Percentiles rank a stretch among this genome's conserved stretches.
Evolutionary conservation across 805 yeast species (phyloP).

Genomic region (Candida awuae): DNA sequence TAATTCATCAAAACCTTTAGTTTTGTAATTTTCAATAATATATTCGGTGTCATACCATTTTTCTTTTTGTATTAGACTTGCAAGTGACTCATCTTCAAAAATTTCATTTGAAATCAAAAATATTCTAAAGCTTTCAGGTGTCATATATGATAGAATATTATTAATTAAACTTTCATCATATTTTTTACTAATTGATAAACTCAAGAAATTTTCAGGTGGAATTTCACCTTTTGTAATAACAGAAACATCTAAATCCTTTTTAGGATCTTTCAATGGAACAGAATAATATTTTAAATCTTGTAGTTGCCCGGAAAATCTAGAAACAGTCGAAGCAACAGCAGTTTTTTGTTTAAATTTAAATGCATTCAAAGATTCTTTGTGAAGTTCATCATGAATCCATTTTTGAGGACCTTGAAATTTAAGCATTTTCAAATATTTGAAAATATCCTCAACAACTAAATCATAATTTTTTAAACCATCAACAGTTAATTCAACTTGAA

Average conservation of each 20-base stretch:
- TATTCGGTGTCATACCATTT: conserved; percentile 91
- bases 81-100: conserved; percentile 33
- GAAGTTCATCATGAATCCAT: conserved; percentile 75
- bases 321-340: conserved; percentile 65
- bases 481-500: conserved; percentile 70
- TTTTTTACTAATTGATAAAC: conserved; percentile 44
- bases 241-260: conserved; percentile 3
- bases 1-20: conserved; percentile 28
- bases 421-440: conserved; percentile 68
- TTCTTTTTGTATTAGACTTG: conserved; percentile 42
- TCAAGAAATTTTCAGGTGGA: conserved; percentile 59
- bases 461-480: conserved; percentile 60
- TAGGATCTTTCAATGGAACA: conserved; percentile 15
- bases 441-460: conserved; percentile 48
- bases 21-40: conserved; percentile 35
- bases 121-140: conserved; percentile 52
- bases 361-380: conserved; percentile 55
- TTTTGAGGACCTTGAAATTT: conserved; percentile 52
- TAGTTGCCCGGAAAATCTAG: conserved; percentile 30
- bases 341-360: conserved; percentile 78
- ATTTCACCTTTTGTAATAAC: conserved; percentile 26
- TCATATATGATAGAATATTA: conserved; percentile 42
- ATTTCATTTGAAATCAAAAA: conserved; percentile 42
- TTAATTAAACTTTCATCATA: conserved; percentile 50
- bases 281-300: conserved; percentile 22